phyloP scores from a whole-genome alignment of 805 yeast species.

The Peterozyma toletana region DNA sequence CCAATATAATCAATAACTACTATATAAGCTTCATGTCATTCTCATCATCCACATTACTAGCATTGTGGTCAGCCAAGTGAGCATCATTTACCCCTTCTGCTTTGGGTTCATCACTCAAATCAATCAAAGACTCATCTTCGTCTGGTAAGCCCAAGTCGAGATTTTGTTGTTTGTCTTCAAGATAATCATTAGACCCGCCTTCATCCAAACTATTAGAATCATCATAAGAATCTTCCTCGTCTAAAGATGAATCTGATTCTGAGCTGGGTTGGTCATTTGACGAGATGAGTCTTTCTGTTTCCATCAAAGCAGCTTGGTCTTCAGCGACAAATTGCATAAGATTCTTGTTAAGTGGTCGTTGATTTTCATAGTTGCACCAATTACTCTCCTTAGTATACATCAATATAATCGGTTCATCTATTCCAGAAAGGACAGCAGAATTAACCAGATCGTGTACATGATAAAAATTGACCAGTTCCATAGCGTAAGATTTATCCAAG shows the following conservation, averaged over 20 bases:
- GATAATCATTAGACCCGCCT: too few relatives aligned
- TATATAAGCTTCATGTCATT: too few relatives aligned
- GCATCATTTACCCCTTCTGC: too few relatives aligned
- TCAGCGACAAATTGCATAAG: not conserved
- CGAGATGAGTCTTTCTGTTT: too few relatives aligned
- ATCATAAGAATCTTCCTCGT: not conserved
- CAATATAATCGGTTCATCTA: conserved; percentile 24
- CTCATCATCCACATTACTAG: too few relatives aligned
- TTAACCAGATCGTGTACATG: conserved; percentile 15
- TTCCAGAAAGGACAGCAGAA: conserved; percentile 9
- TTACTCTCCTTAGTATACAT: conserved; percentile 21
- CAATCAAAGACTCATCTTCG: too few relatives aligned
- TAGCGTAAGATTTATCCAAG: conserved; percentile 11
- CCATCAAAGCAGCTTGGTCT: not conserved
- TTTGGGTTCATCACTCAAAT: too few relatives aligned
- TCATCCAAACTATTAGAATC: not conserved
- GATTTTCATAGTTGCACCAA: not conserved
- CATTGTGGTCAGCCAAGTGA: too few relatives aligned
- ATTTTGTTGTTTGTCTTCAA: too few relatives aligned
- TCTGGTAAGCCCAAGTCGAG: too few relatives aligned
- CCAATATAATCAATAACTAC: too few relatives aligned
- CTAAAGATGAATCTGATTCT: not conserved
- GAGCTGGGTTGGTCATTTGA: not conserved
- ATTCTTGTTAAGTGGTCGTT: not conserved
- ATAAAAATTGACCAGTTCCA: conserved; percentile 16